Evolutionary conservation across 2,329 filamentous ascomycete species (phyloP).

Genomic region (Aspergillus persii): DNA sequence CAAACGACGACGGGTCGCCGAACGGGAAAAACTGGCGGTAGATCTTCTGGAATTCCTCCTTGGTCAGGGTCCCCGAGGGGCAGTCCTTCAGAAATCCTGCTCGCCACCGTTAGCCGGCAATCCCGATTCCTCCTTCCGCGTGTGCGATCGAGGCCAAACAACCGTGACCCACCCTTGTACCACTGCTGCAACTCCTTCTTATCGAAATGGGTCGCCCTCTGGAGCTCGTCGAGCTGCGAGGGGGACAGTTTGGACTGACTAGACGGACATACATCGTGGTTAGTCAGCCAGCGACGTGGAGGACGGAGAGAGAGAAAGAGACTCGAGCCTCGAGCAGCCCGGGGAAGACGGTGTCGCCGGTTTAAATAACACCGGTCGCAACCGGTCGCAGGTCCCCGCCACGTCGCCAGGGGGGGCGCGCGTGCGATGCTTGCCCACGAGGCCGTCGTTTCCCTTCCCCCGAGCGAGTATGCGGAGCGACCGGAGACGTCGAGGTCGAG

Average conservation of each 20-base stretch:
- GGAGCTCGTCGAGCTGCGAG: conserved; percentile 90
- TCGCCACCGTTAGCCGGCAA: not conserved
- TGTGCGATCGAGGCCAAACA: not conserved
- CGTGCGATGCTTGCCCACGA: not conserved
- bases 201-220: conserved; percentile 97
- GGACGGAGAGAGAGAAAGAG: no score
- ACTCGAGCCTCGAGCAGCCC: not conserved
- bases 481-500: not conserved
- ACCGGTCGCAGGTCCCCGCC: not conserved
- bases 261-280: not conserved
- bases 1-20: conserved; percentile 93
- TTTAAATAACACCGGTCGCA: not conserved
- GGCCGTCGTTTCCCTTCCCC: not conserved
- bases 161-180: conserved; percentile 79
- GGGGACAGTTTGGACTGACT: conserved; percentile 99
- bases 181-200: conserved; percentile 99
- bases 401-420: not conserved
- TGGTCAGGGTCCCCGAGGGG: conserved; percentile 92
- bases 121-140: not conserved
- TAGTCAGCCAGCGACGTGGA: not conserved
- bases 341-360: not conserved
- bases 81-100: conserved; percentile 97
- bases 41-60: conserved; percentile 99
- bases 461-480: conserved; percentile 10
- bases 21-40: conserved; percentile 99